phyloP scores from a whole-genome alignment of 495 filamentous ascomycete species.

The Hypoxylon fuscum region DNA sequence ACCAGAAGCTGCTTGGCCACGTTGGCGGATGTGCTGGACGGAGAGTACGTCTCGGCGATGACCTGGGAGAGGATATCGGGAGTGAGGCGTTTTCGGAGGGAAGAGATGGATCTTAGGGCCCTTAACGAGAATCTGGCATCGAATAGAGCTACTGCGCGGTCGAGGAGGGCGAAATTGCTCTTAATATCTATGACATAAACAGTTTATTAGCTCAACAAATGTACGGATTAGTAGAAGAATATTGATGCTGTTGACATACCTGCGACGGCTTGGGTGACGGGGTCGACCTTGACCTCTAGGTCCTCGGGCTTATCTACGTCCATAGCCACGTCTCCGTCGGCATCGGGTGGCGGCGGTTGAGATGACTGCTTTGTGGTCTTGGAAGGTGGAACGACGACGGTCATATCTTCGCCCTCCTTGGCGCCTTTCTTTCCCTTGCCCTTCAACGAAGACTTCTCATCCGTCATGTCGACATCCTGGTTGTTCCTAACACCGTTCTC shows the following conservation, averaged over 20 bases:
- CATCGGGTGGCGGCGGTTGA: conserved; percentile 65
- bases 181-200: conserved; percentile 76
- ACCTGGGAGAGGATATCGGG: conserved; percentile 81
- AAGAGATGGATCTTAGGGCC: conserved; percentile 93
- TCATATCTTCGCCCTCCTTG: conserved; percentile 78
- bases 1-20: conserved; percentile 74
- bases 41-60: conserved; percentile 79
- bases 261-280: conserved; percentile 65
- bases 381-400: conserved; percentile 82
- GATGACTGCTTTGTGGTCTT: conserved; percentile 73
- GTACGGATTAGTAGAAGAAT: background rate
- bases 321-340: conserved; percentile 81
- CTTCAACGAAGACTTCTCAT: conserved; percentile 66
- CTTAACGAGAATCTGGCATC: conserved; percentile 94
- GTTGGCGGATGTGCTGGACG: conserved; percentile 61
- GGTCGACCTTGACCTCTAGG: conserved; percentile 71
- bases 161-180: conserved; percentile 87
- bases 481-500: conserved; percentile 79
- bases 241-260: conserved; percentile 48
- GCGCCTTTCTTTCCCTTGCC: conserved; percentile 70
- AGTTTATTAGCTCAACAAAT: conserved; percentile 26
- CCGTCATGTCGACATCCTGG: conserved; percentile 85
- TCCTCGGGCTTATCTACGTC: conserved; percentile 68
- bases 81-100: conserved; percentile 88
- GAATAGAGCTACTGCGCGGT: conserved; percentile 91